A percentile compares a stretch with the other conserved stretches of the same genome.
phyloP scores from a whole-genome alignment of 805 yeast species.

The Kluyveromyces lactis region DNA sequence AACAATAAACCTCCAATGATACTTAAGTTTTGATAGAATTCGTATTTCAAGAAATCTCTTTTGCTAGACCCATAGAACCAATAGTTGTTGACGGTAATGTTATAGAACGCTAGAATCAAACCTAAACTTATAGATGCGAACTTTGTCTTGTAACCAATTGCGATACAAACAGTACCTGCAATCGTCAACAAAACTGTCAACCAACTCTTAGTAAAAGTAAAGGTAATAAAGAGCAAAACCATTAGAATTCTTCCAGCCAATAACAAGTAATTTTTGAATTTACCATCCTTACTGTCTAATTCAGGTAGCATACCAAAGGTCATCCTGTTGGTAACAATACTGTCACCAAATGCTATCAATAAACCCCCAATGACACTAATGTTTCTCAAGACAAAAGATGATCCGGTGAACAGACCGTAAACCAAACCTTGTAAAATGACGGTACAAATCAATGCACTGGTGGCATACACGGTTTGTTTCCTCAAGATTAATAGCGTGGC shows the following conservation, averaged over 20 bases:
- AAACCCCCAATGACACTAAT: conserved; percentile 89
- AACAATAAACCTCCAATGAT: conserved; percentile 90
- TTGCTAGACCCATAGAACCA: conserved; percentile 68
- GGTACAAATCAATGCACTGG: conserved; percentile 58
- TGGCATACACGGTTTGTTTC: conserved; percentile 60
- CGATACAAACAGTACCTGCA: conserved; percentile 69
- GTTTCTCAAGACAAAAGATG: conserved; percentile 76
- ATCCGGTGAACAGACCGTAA: conserved; percentile 79
- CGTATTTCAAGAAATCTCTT: conserved; percentile 86
- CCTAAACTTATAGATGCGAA: conserved; percentile 70
- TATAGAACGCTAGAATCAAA: conserved; percentile 63
- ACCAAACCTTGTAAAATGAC: conserved; percentile 77
- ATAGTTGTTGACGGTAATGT: conserved; percentile 74
- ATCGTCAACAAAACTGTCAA: conserved; percentile 55
- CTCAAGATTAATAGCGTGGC: conserved; percentile 65
- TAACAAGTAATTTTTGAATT: conserved; percentile 63
- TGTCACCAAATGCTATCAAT: conserved; percentile 77
- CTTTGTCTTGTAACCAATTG: conserved; percentile 88
- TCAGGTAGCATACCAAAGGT: conserved; percentile 38
- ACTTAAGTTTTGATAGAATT: conserved; percentile 87
- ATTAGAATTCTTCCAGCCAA: conserved; percentile 84
- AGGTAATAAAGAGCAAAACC: conserved; percentile 77
- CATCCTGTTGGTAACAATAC: conserved; percentile 68
- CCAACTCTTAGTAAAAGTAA: conserved; percentile 71
- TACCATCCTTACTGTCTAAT: conserved; percentile 54